These are phyloP conservation scores for Clitocybe nebularis DNA, from an alignment of 1,284 basidiomycete genomes.

Conservation along the genomic window DNA sequence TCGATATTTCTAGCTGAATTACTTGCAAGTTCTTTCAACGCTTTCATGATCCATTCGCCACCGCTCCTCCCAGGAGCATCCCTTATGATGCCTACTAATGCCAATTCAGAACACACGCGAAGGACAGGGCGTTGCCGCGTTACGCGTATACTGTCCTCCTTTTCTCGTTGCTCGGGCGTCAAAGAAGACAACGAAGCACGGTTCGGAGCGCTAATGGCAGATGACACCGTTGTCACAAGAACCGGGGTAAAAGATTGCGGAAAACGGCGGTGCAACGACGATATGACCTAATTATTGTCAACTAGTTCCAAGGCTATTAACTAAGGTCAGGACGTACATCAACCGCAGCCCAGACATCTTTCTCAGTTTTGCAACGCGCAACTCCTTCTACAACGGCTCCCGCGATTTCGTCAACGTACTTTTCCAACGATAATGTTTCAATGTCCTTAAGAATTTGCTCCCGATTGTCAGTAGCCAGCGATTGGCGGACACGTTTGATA, in stretches of 20 bases:
- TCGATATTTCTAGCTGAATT: too few relatives aligned
- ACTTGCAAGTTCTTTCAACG: conserved; percentile 77
- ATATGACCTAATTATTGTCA: conserved; percentile 64
- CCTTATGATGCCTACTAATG: conserved; percentile 78
- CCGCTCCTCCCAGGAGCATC: conserved; percentile 67
- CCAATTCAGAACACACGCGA: conserved; percentile 86
- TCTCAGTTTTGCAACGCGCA: conserved; percentile 79
- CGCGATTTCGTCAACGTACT: conserved; percentile 94
- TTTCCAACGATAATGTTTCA: conserved; percentile 84
- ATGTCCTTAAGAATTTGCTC: conserved; percentile 91
- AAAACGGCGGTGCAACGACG: conserved; percentile 86
- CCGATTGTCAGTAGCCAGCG: conserved; percentile 73
- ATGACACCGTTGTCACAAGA: conserved; percentile 61
- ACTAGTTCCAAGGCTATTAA: conserved; percentile 3
- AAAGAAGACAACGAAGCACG: conserved; percentile 57
- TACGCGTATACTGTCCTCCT: conserved; percentile 84
- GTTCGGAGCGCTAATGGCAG: conserved; percentile 64
- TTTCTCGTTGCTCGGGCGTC: conserved; percentile 82
- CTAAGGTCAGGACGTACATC: conserved; percentile 55
- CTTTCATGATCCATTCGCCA: conserved; percentile 85
- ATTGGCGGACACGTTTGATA: conserved; percentile 85
- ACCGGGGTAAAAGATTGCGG: conserved; percentile 74
- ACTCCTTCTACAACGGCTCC: conserved; percentile 87
- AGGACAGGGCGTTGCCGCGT: conserved; percentile 82
- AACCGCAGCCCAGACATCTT: conserved; percentile 88